Evolutionary conservation across 139 green algal species (phyloP).

Genomic region (Volvox reticuliferus): DNA sequence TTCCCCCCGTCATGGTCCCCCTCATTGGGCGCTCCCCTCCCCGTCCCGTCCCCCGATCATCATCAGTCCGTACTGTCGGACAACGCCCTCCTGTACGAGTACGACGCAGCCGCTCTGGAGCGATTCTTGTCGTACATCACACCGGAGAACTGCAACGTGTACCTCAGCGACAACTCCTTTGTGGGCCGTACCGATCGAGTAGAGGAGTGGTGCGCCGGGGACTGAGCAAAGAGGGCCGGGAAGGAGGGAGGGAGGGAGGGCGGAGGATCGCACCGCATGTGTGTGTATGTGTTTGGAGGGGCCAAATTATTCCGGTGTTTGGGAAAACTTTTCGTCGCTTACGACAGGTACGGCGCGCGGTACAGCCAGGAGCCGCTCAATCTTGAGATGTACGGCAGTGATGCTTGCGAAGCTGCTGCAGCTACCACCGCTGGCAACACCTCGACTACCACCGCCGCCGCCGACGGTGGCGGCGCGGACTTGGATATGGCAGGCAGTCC

Average conservation of each 20-base stretch:
- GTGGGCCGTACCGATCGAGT: neutral
- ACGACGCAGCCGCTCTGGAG: conserved; percentile 43
- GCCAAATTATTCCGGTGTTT: neutral
- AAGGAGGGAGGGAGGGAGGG: neutral
- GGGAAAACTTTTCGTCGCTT: neutral
- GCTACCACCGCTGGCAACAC: neutral
- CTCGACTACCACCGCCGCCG: neutral
- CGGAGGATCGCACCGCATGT: too few species aligned
- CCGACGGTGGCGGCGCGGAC: neutral
- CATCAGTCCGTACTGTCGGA: conserved; percentile 44
- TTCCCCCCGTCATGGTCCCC: too few species aligned
- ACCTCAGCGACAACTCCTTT: conserved; percentile 36
- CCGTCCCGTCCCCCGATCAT: neutral
- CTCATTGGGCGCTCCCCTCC: neutral
- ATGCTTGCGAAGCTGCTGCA: neutral
- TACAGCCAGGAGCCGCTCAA: conserved; percentile 54
- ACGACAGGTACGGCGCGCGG: conserved; percentile 63
- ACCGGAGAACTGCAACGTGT: conserved; percentile 44
- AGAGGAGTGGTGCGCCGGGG: conserved; percentile 34
- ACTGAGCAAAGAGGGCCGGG: neutral
- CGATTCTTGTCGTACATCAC: conserved; percentile 47
- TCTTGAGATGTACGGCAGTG: neutral
- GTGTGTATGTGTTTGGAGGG: neutral
- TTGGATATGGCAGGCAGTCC: neutral
- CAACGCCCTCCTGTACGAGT: conserved; percentile 47